Percentiles rank a stretch among this genome's conserved stretches.
Conservation (phyloP, 805 yeast genomes). For the Grigorovia humatica region DNA sequence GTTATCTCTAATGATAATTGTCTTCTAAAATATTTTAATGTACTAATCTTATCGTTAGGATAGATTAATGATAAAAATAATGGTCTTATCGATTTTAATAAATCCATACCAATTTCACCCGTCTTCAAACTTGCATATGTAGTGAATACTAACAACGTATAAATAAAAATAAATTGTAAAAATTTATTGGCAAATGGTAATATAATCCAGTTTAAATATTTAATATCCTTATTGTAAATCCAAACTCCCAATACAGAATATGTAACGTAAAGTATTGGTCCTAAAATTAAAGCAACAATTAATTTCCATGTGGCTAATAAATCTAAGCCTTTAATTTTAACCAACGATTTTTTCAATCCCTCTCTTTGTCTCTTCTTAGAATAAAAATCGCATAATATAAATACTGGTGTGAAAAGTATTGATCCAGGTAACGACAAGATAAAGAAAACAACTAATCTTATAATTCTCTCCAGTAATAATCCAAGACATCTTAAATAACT, state of each 20-base stretch:
- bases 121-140: slow-evolving; percentile 80
- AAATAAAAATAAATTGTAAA: slow-evolving; percentile 35
- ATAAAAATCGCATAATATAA: slow-evolving; percentile 57
- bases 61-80: slow-evolving; percentile 36
- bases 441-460: slow-evolving; percentile 42
- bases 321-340: slow-evolving; percentile 81
- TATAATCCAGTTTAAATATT: background rate
- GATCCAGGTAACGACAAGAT: slow-evolving; percentile 75
- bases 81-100: slow-evolving; percentile 72
- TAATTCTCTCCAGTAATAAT: slow-evolving; percentile 42
- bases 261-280: slow-evolving; percentile 72
- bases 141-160: slow-evolving; percentile 53
- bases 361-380: slow-evolving; percentile 61
- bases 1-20: slow-evolving; percentile 64
- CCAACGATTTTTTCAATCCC: slow-evolving; percentile 85
- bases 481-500: slow-evolving; percentile 39
- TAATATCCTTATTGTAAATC: slow-evolving; percentile 20
- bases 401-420: slow-evolving; percentile 75
- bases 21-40: slow-evolving; percentile 50
- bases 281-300: slow-evolving; percentile 69
- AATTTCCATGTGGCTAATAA: slow-evolving; percentile 95
- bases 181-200: slow-evolving; percentile 8
- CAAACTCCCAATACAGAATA: slow-evolving; percentile 45
- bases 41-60: slow-evolving; percentile 33
- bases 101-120: slow-evolving; percentile 87